Percentiles rank a stretch among this genome's conserved stretches.
Conservation (phyloP, 106 monocot species). For the Dendrobium officinale region DNA sequence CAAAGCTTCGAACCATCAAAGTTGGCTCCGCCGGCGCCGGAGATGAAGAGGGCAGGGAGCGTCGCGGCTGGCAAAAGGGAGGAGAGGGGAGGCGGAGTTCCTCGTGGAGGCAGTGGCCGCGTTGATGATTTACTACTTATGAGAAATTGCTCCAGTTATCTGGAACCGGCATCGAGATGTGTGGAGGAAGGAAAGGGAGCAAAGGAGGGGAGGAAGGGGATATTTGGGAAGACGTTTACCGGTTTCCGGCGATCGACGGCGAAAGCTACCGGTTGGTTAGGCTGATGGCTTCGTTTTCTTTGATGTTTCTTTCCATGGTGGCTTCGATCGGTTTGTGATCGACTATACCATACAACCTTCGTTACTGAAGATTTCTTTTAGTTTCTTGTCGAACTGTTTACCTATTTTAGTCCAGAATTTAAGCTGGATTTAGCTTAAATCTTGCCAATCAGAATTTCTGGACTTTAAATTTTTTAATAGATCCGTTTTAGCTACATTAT, state of each 20-base stretch:
- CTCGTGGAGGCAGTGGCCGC: neutral
- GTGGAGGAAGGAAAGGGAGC: slow-evolving; percentile 4
- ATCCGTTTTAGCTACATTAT: no score
- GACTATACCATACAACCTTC: no score
- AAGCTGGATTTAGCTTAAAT: no score
- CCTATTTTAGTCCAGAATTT: no score
- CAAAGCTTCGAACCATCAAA: neutral
- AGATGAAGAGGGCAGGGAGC: slow-evolving; percentile 5
- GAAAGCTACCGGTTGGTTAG: neutral
- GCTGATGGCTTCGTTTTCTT: neutral
- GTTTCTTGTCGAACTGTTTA: no score
- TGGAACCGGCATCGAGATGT: slow-evolving; percentile 2
- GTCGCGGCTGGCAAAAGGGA: neutral
- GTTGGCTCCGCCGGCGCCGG: neutral
- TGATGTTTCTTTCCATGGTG: neutral
- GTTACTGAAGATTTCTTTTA: no score
- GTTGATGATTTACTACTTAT: neutral
- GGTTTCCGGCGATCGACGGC: slow-evolving; percentile 3
- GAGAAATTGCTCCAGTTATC: slow-evolving; percentile 10
- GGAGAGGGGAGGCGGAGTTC: neutral
- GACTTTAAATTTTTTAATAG: no score
- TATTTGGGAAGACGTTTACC: neutral
- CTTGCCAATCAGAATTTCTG: no score
- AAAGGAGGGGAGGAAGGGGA: neutral
- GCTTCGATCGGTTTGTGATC: neutral